A percentile compares a stretch with the other conserved stretches of the same genome.
Conservation (phyloP, 1,284 basidiomycete genomes). For the Microbotryum intermedium region DNA sequence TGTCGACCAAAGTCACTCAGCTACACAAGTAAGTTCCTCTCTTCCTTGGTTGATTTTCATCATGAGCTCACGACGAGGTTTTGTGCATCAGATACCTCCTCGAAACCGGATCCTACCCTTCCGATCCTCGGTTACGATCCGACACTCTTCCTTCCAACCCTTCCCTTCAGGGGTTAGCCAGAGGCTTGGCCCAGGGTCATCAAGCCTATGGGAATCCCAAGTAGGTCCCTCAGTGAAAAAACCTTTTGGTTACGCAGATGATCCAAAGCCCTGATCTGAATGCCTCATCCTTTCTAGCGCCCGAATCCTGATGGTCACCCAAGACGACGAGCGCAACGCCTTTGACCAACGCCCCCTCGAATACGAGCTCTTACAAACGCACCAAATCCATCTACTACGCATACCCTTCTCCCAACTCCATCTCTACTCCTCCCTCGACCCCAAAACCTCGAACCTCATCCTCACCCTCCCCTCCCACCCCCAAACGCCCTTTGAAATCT, state of each 20-base stretch:
- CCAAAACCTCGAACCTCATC: slow-evolving; percentile 2
- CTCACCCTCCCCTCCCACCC: slow-evolving; percentile 1
- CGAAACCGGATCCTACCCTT: slow-evolving; percentile 57
- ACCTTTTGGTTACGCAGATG: too few species aligned
- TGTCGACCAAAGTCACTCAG: slow-evolving; percentile 63
- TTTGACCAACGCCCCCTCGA: slow-evolving; percentile 90
- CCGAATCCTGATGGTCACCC: slow-evolving; percentile 77
- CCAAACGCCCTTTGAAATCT: slow-evolving; percentile 52
- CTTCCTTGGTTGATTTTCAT: neutral
- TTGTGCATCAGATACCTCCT: slow-evolving; percentile 53
- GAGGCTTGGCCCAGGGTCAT: slow-evolving; percentile 73
- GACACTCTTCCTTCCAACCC: slow-evolving; percentile 66
- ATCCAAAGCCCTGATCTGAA: too few species aligned
- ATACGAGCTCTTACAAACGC: slow-evolving; percentile 67
- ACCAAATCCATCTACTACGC: slow-evolving; percentile 62
- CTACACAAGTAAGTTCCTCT: slow-evolving; percentile 59
- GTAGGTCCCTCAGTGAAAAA: slow-evolving; percentile 41
- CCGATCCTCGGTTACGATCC: slow-evolving; percentile 49
- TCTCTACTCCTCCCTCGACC: slow-evolving; percentile 26
- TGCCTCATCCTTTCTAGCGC: slow-evolving; percentile 45
- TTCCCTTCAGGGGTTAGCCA: slow-evolving; percentile 60
- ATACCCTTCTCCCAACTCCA: slow-evolving; percentile 63
- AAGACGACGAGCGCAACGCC: slow-evolving; percentile 83
- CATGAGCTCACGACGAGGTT: neutral
- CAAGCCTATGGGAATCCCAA: slow-evolving; percentile 52